Evolutionary conservation across 805 yeast species (phyloP).

Genomic region (Ogataea pini): DNA sequence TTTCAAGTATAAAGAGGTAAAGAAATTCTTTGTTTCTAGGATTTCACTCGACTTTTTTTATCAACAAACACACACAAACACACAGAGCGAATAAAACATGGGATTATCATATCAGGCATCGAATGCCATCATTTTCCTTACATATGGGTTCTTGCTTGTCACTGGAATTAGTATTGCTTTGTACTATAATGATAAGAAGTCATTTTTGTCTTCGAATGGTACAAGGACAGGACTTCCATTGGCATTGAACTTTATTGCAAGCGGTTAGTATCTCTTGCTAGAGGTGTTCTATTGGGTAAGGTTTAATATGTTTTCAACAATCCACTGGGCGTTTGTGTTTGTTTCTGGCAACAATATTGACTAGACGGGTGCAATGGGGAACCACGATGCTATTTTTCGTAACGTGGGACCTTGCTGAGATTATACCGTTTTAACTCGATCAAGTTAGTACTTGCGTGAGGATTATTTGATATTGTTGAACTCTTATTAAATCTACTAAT

Average conservation of each 20-base stretch:
- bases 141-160: conserved; percentile 55
- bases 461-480: conserved; percentile 46
- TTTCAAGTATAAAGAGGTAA: conserved; percentile 8
- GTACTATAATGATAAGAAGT: conserved; percentile 51
- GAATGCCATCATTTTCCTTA: conserved; percentile 62
- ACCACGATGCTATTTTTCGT: not conserved
- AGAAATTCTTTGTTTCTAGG: not conserved
- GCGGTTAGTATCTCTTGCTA: conserved; percentile 58
- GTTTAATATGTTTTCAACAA: conserved; percentile 19
- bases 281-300: not conserved
- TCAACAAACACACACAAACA: not conserved
- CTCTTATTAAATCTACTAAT: conserved; percentile 18
- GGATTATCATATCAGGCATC: conserved; percentile 48
- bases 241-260: conserved; percentile 86
- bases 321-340: conserved; percentile 5
- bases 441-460: conserved; percentile 86
- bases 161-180: conserved; percentile 60
- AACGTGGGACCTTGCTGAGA: conserved; percentile 52
- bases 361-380: conserved; percentile 48
- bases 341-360: conserved; percentile 32
- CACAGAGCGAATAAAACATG: conserved; percentile 15
- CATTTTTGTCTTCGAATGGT: conserved; percentile 76
- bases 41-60: not conserved
- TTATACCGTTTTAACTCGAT: conserved; percentile 75
- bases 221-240: conserved; percentile 79